phyloP scores from a whole-genome alignment of 1,284 basidiomycete genomes.

The Sparassis latifolia region DNA sequence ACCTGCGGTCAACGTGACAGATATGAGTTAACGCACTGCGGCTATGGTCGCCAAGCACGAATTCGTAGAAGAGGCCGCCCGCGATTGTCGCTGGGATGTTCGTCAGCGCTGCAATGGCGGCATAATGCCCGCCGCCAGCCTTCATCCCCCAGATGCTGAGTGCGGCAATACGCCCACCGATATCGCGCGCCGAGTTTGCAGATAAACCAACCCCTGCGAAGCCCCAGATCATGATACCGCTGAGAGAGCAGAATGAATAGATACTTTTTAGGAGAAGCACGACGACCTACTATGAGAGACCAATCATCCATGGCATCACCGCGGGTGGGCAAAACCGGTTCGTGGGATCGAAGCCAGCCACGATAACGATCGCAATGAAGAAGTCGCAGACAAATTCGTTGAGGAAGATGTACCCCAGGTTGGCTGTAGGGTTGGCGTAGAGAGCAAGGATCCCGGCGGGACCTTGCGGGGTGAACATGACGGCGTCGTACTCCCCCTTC shows the following conservation, averaged over 20 bases:
- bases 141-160: conserved; percentile 51
- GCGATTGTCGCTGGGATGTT: conserved; percentile 60
- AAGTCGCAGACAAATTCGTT: conserved; percentile 67
- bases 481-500: conserved; percentile 32
- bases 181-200: conserved; percentile 60
- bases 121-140: conserved; percentile 52
- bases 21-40: conserved; percentile 26
- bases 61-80: conserved; percentile 46
- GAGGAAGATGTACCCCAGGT: conserved; percentile 48
- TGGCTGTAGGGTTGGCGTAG: conserved; percentile 41
- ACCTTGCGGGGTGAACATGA: conserved; percentile 52
- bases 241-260: conserved; percentile 16
- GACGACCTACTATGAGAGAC: conserved; percentile 45
- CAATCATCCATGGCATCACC: conserved; percentile 45
- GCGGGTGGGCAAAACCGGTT: conserved; percentile 53
- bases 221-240: conserved; percentile 53
- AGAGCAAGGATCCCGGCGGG: conserved; percentile 60
- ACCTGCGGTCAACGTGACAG: too few species aligned
- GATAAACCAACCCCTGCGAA: conserved; percentile 47
- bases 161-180: conserved; percentile 54
- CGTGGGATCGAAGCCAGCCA: conserved; percentile 53
- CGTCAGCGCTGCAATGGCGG: conserved; percentile 57
- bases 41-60: conserved; percentile 50
- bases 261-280: not conserved
- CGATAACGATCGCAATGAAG: conserved; percentile 53